Conservation (phyloP, 345 rosid species). For the Pistacia atlantica region DNA sequence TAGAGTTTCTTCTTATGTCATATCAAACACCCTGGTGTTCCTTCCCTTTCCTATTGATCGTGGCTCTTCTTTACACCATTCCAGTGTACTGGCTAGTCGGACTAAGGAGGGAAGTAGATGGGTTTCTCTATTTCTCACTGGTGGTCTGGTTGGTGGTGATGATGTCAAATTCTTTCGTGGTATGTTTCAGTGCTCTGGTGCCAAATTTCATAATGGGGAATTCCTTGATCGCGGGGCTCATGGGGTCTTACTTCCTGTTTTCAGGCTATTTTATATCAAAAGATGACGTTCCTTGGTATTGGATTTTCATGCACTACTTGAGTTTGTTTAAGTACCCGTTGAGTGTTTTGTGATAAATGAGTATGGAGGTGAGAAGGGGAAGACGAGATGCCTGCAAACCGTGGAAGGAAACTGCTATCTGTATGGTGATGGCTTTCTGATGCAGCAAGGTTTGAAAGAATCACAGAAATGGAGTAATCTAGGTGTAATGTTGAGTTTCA, state of each 20-base stretch:
- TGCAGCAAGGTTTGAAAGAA: constrained; percentile 29
- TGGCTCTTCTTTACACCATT: constrained; percentile 33
- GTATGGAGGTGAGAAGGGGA: constrained; percentile 30
- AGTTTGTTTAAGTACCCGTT: constrained; percentile 38
- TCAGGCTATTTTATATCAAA: constrained; percentile 40
- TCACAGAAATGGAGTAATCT: constrained; percentile 35
- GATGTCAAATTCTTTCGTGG: constrained; percentile 39
- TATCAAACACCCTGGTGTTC: constrained; percentile 34
- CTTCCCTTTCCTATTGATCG: constrained; percentile 35
- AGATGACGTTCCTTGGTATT: constrained; percentile 30
- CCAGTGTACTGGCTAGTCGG: constrained; percentile 38
- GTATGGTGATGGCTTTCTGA: constrained; percentile 31
- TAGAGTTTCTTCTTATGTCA: constrained; percentile 36
- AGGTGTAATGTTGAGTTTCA: constrained; percentile 31
- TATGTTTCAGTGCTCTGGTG: constrained; percentile 35
- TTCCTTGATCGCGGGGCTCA: constrained; percentile 29
- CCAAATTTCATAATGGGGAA: constrained; percentile 36
- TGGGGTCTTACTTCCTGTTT: constrained; percentile 37
- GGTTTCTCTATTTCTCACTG: constrained; percentile 35
- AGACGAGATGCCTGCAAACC: constrained; percentile 24
- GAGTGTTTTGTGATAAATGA: constrained; percentile 39
- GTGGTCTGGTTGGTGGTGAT: constrained; percentile 34
- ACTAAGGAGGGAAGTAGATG: constrained; percentile 30
- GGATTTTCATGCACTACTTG: constrained; percentile 38
- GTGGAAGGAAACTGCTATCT: constrained; percentile 28